A percentile compares a stretch with the other conserved stretches of the same genome.
These are phyloP conservation scores for Fragaria nilgerrensis DNA, from an alignment of 306 rosid genomes.

Conservation along the genomic window DNA sequence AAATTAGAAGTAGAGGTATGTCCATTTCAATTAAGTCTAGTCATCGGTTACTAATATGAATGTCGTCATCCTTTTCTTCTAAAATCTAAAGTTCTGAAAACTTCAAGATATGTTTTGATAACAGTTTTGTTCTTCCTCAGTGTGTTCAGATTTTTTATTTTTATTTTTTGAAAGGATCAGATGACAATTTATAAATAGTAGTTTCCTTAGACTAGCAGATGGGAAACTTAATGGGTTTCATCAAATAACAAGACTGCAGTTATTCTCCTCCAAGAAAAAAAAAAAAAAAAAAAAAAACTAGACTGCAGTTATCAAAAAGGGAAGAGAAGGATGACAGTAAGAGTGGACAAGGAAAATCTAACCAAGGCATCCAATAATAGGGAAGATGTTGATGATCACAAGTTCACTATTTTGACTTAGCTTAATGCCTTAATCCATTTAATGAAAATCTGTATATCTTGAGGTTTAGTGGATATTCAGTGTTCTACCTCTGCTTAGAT, in stretches of 20 bases:
- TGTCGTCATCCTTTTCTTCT: not conserved
- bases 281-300: not conserved
- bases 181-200: not conserved
- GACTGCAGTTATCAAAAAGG: not conserved
- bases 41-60: not conserved
- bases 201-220: not conserved
- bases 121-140: not conserved
- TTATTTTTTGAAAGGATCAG: no score
- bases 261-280: no score
- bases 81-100: not conserved
- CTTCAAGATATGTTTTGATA: not conserved
- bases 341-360: not conserved
- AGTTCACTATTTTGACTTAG: not conserved
- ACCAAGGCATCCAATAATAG: not conserved
- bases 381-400: not conserved
- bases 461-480: not conserved
- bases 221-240: not conserved
- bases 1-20: constrained; percentile 76
- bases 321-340: not conserved
- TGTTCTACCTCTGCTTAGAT: not conserved
- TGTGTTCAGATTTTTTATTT: not conserved
- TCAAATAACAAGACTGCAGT: not conserved
- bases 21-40: not conserved
- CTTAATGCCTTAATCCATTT: not conserved
- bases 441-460: not conserved